phyloP scores from a whole-genome alignment of 1,139 yeast genomes.

The Pichia sp. region DNA sequence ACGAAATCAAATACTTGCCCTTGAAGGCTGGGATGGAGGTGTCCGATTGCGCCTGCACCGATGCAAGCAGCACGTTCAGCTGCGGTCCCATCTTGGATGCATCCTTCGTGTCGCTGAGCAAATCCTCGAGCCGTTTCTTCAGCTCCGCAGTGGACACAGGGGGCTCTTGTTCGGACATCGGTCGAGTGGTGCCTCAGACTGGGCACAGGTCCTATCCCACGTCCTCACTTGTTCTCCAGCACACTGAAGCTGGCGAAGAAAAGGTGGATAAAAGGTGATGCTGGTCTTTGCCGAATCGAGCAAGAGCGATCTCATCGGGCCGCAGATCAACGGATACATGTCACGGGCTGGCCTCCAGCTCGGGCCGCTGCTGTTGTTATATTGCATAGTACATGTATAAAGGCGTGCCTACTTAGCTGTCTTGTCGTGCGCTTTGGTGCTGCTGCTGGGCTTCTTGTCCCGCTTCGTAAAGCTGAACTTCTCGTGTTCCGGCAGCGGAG shows the following conservation, averaged over 20 bases:
- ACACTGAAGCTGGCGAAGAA: not conserved
- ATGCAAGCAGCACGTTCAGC: not conserved
- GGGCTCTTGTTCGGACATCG: not conserved
- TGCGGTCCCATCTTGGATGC: not conserved
- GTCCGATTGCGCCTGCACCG: not conserved
- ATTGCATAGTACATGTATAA: not conserved
- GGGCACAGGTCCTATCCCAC: not conserved
- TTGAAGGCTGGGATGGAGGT: not conserved
- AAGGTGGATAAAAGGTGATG: not conserved
- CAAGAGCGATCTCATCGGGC: not conserved
- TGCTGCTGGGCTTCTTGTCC: not conserved
- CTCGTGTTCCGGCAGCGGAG: not conserved
- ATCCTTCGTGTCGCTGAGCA: not conserved
- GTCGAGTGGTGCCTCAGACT: no score
- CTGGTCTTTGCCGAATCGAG: not conserved
- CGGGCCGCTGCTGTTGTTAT: not conserved
- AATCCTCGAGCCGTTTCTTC: not conserved
- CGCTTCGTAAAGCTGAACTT: not conserved
- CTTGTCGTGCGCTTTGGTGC: not conserved
- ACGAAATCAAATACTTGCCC: not conserved
- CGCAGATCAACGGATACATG: not conserved
- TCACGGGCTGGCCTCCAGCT: not conserved
- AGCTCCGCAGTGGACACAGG: not conserved
- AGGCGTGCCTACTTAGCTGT: not conserved
- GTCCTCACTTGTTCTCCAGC: not conserved